Evolutionary conservation across 1,284 basidiomycete species (phyloP).

Genomic region (Grifola frondosa): DNA sequence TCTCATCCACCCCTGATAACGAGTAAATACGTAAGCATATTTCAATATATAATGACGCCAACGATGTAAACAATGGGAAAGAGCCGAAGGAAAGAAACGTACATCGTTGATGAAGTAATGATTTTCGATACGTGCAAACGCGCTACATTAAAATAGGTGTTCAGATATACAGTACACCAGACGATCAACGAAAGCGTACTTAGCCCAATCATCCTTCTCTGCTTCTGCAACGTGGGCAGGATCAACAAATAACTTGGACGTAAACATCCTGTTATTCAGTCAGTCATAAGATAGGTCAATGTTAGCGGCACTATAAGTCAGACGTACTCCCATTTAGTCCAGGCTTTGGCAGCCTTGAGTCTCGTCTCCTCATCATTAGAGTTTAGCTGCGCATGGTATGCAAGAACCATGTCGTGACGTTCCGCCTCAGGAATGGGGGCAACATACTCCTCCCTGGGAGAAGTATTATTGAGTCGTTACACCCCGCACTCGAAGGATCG

Average conservation of each 20-base stretch:
- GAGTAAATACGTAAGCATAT: no score
- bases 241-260: constrained; percentile 73
- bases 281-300: constrained; percentile 7
- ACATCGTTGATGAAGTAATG: constrained; percentile 88
- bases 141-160: constrained; percentile 46
- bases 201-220: constrained; percentile 73
- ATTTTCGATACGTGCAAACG: constrained; percentile 89
- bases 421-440: constrained; percentile 80
- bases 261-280: constrained; percentile 62
- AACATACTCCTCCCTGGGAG: constrained; percentile 71
- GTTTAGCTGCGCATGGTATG: constrained; percentile 84
- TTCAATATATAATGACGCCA: no score
- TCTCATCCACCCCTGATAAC: constrained; percentile 75
- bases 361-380: constrained; percentile 69
- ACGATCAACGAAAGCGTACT: constrained; percentile 44
- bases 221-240: constrained; percentile 69
- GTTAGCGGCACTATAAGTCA: neutral
- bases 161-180: constrained; percentile 9
- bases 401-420: constrained; percentile 75
- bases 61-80: neutral
- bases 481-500: no score
- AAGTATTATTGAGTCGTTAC: neutral
- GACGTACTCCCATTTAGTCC: constrained; percentile 87
- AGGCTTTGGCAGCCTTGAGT: constrained; percentile 77
- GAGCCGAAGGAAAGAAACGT: constrained; percentile 17